Evolutionary conservation across 192 early-diverging fungal species (phyloP).

Genomic region (Linnemannia schmuckeri): DNA sequence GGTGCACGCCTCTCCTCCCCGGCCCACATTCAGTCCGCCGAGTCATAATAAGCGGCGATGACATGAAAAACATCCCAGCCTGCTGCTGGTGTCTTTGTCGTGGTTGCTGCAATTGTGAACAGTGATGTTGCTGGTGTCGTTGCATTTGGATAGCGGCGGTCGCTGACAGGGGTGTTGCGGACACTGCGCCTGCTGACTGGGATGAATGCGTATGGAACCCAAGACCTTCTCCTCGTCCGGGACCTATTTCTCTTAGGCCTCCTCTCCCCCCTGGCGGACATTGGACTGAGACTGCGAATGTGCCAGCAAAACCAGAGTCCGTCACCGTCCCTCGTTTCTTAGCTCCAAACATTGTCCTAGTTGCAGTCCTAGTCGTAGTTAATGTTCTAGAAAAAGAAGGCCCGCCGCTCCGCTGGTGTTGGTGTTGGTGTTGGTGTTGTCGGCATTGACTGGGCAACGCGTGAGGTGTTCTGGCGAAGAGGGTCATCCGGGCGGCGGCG

Average conservation of each 20-base stretch:
- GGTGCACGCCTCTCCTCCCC: slow-evolving; percentile 21
- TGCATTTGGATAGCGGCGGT: neutral
- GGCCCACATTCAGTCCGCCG: neutral
- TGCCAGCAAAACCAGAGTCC: neutral
- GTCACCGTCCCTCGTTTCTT: neutral
- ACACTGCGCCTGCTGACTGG: neutral
- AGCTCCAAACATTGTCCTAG: neutral
- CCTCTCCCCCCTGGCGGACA: neutral
- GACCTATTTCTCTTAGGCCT: no score
- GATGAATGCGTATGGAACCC: neutral
- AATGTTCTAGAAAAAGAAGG: slow-evolving; percentile 7
- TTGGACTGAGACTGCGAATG: neutral
- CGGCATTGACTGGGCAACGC: neutral
- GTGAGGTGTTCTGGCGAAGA: neutral
- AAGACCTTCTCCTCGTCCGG: no score
- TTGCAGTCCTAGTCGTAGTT: neutral
- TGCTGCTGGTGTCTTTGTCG: slow-evolving; percentile 7
- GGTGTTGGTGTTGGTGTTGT: neutral
- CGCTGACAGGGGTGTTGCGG: neutral
- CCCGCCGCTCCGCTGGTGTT: neutral
- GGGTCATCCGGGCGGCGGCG: neutral
- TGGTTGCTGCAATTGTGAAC: neutral
- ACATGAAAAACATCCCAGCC: neutral
- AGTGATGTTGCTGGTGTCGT: neutral
- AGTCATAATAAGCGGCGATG: neutral